Percentiles rank a stretch among this genome's conserved stretches.
These are phyloP conservation scores for Wickerhamiella kurtzmanii DNA, from an alignment of 805 yeast genomes.

Conservation along the genomic window DNA sequence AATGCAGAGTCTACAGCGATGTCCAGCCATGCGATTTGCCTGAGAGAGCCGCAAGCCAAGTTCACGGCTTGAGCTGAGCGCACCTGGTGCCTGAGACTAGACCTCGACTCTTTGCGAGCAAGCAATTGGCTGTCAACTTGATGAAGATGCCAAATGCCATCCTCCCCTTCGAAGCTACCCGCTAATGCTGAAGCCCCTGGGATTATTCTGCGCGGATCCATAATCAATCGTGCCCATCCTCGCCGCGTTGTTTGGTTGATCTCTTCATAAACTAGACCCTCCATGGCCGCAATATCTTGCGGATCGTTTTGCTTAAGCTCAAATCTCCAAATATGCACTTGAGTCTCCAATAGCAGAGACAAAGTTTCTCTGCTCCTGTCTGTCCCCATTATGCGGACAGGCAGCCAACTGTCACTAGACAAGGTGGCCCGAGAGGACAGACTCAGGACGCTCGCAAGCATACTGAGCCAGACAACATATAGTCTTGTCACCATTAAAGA, in stretches of 20 bases:
- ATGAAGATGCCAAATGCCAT: background rate
- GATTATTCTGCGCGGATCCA: no score
- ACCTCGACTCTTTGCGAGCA: background rate
- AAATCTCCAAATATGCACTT: background rate
- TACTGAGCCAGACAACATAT: no score
- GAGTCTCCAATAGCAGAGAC: background rate
- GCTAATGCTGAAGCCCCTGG: no score
- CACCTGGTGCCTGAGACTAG: background rate
- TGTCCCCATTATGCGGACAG: background rate
- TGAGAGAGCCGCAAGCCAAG: slow-evolving; percentile 23
- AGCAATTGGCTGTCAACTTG: background rate
- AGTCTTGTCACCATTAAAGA: no score
- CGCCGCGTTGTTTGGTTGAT: background rate
- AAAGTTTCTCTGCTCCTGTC: background rate
- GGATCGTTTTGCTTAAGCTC: no score
- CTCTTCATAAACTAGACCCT: background rate
- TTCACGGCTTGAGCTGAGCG: background rate
- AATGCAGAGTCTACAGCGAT: slow-evolving; percentile 28
- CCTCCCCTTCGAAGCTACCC: background rate
- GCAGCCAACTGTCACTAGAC: background rate
- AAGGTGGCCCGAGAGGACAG: background rate
- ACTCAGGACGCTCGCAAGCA: background rate
- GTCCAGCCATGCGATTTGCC: slow-evolving; percentile 27
- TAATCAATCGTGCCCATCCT: background rate
- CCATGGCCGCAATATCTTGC: background rate